Evolutionary conservation across 176 grass and related monocot species (phyloP).

Genomic region (Leersia perrieri): DNA sequence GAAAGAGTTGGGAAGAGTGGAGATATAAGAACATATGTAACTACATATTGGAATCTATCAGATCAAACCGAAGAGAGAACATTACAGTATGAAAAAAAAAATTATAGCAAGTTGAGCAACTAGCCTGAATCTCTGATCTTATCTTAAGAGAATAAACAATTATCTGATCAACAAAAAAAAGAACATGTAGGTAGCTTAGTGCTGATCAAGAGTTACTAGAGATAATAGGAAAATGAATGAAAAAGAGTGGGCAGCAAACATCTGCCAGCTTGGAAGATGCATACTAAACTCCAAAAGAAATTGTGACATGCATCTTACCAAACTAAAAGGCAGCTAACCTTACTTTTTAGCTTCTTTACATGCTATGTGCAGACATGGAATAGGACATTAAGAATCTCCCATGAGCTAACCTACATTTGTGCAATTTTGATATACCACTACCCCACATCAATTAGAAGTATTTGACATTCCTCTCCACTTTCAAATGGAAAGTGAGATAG

Average conservation of each 20-base stretch:
- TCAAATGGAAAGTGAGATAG: conserved; percentile 28
- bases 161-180: not conserved
- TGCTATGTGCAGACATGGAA: conserved; percentile 12
- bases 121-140: conserved; percentile 3
- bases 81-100: not conserved
- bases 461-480: conserved; percentile 48
- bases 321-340: not conserved
- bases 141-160: not conserved
- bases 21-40: conserved; percentile 37
- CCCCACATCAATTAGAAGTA: conserved; percentile 32
- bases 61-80: not conserved
- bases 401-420: conserved; percentile 13
- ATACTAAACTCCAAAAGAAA: not conserved
- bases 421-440: conserved; percentile 14
- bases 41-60: conserved; percentile 3
- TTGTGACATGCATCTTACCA: not conserved
- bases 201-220: not conserved
- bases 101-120: not conserved
- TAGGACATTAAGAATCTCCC: conserved; percentile 22
- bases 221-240: conserved; percentile 3
- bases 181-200: not conserved
- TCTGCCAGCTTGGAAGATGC: not conserved
- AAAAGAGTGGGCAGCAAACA: not conserved
- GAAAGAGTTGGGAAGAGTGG: conserved; percentile 1
- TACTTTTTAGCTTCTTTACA: conserved; percentile 28